Percentiles rank a stretch among this genome's conserved stretches.
Conservation (phyloP, 208 protist genomes). For the Acanthamoeba healyi region DNA sequence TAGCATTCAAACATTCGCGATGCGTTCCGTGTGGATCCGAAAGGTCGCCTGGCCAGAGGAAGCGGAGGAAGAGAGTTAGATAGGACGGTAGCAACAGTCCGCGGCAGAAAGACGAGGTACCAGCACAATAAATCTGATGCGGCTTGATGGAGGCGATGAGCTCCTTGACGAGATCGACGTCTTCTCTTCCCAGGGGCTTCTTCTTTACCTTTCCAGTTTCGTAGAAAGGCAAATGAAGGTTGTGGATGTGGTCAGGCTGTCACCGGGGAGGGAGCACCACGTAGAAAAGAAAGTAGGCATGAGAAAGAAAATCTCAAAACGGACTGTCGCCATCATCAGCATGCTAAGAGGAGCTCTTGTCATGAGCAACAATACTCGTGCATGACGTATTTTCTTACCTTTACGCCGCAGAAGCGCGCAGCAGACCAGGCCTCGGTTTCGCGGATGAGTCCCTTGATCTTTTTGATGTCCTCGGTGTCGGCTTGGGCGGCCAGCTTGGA, state of each 20-base stretch:
- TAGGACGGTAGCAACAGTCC: conserved; percentile 37
- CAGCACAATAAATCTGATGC: conserved; percentile 75
- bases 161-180: conserved; percentile 87
- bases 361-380: no score
- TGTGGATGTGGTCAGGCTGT: conserved; percentile 80
- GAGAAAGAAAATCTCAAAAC: no score
- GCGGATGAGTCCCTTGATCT: conserved; percentile 87
- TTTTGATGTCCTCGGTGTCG: conserved; percentile 79
- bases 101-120: not conserved
- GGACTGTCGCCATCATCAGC: no score
- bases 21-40: conserved; percentile 87
- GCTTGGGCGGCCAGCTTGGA: conserved; percentile 78
- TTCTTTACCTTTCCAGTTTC: conserved; percentile 87
- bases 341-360: no score
- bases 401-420: conserved; percentile 79
- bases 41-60: conserved; percentile 85
- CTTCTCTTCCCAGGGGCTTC: conserved; percentile 84
- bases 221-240: conserved; percentile 90
- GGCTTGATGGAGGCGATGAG: conserved; percentile 85
- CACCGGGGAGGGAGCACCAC: no score
- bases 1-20: conserved; percentile 23
- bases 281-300: no score
- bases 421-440: conserved; percentile 76
- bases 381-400: no score
- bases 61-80: not conserved